Conservation (phyloP, 257 asterid genomes). For the Solanum pennellii region DNA sequence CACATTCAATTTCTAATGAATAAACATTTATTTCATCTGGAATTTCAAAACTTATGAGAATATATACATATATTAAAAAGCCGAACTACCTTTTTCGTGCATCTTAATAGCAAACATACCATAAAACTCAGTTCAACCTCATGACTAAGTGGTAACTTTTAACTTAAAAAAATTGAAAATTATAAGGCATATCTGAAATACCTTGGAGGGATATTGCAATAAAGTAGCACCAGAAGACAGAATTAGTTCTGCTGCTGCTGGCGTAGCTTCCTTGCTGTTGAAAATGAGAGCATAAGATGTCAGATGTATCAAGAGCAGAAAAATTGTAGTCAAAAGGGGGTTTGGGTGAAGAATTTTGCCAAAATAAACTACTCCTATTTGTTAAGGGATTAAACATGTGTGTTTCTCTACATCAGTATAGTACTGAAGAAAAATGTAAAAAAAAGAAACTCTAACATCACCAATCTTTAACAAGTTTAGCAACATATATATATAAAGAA, state of each 20-base stretch:
- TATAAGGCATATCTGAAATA: conserved; percentile 9
- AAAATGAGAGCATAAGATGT: conserved; percentile 5
- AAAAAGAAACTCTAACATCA: neutral
- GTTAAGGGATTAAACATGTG: neutral
- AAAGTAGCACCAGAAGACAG: conserved; percentile 70
- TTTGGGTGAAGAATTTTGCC: neutral
- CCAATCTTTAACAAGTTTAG: neutral
- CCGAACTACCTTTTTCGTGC: neutral
- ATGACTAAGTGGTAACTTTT: neutral
- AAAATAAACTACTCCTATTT: neutral
- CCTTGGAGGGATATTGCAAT: conserved; percentile 83
- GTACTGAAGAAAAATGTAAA: neutral
- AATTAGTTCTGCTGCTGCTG: conserved; percentile 19
- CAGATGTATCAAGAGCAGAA: neutral
- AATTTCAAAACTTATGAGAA: neutral
- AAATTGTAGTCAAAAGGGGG: neutral
- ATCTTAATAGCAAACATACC: neutral
- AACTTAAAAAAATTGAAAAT: neutral
- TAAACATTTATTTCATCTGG: neutral
- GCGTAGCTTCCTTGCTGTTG: conserved; percentile 40
- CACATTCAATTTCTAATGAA: neutral
- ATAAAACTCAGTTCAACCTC: neutral
- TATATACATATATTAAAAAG: neutral
- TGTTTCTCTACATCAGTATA: neutral
- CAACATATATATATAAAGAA: neutral